Evolutionary conservation across 495 filamentous ascomycete species (phyloP).

Genomic region (Eremomyces bilateralis): DNA sequence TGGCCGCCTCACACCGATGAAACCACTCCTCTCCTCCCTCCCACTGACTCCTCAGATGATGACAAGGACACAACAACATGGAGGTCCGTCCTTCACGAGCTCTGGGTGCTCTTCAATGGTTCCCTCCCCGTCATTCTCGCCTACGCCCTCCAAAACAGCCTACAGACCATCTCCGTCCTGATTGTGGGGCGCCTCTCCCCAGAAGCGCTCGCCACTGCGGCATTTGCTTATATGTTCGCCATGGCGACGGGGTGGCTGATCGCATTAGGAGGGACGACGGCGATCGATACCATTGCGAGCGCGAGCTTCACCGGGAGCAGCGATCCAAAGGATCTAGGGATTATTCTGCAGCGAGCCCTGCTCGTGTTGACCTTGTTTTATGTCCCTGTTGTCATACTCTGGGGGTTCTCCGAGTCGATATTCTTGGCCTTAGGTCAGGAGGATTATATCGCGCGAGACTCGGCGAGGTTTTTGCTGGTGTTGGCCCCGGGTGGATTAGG

Average conservation of each 20-base stretch:
- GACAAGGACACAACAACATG: constrained; percentile 5
- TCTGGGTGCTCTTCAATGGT: constrained; percentile 41
- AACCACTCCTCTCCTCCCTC: constrained; percentile 9
- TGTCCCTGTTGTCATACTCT: constrained; percentile 50
- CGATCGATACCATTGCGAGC: constrained; percentile 71
- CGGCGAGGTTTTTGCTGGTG: constrained; percentile 50
- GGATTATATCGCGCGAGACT: constrained; percentile 51
- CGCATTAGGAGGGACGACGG: constrained; percentile 78
- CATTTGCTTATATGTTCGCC: constrained; percentile 89
- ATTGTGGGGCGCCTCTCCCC: constrained; percentile 67
- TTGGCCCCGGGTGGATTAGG: constrained; percentile 73
- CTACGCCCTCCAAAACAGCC: constrained; percentile 72
- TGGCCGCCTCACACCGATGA: constrained; percentile 7
- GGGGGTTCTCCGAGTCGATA: constrained; percentile 55
- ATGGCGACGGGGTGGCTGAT: constrained; percentile 83
- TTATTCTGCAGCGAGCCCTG: constrained; percentile 62
- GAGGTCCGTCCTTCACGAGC: constrained; percentile 33
- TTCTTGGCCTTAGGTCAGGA: constrained; percentile 65
- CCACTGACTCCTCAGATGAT: constrained; percentile 11
- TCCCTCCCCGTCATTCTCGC: constrained; percentile 71
- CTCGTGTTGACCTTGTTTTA: constrained; percentile 57
- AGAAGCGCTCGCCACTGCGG: constrained; percentile 59
- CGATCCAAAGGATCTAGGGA: constrained; percentile 63
- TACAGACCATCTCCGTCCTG: constrained; percentile 69
- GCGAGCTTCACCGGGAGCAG: constrained; percentile 69